Base-by-base conservation (phyloP, 208 protist species). In the Cochliopodium minus region DNA sequence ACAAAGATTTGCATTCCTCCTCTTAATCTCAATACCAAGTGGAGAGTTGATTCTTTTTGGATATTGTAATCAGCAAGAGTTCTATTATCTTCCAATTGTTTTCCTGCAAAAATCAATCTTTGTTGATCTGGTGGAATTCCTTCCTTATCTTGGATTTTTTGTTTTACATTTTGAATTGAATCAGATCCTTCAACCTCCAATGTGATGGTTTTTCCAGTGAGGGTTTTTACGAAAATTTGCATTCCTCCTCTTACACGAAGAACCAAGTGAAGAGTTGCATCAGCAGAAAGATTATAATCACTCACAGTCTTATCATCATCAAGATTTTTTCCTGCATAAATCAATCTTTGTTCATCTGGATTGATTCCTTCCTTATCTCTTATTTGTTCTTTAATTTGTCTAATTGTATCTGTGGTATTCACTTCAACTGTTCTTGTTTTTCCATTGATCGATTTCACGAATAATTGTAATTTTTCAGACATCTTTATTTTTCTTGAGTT, bases 11-110 rank as follows among this genome's bases (percentile, higher is more conserved):
- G 72, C 81, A 63, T 76, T 73, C 73, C 82, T 78, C 20, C 70
- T 48, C 83, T 70, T 6, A 90, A 76, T 60, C 86, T 68, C 4
- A 90, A 60, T 2, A 90, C 85, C 9, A 90, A 59, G 59, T 91
- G 83, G 13, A 90, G 69, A 30, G 82, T 90, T 20, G 79, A 82
- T 59, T 92, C 83, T 71, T 90, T 88, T 66, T 88, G 78, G 65
- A 89, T 82, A 64, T 83, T 81, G 77, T 88, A 88, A 63, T 88
- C 85, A 17, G 62, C 50, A 2, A 91, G 66, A 39, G 81, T 85
- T 42, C 81, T 71, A 58, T 70, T 77, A 50, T 91, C 82, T 65
- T 91, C 82, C 35, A 91, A 66, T 65, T 88, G 83, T 70, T 88
- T 87, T 60, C 81, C 81, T 36, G 77, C 76, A 56, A 86, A 88